Conservation (phyloP, 441 rosid genomes). For the Pelargonium citronellum region DNA sequence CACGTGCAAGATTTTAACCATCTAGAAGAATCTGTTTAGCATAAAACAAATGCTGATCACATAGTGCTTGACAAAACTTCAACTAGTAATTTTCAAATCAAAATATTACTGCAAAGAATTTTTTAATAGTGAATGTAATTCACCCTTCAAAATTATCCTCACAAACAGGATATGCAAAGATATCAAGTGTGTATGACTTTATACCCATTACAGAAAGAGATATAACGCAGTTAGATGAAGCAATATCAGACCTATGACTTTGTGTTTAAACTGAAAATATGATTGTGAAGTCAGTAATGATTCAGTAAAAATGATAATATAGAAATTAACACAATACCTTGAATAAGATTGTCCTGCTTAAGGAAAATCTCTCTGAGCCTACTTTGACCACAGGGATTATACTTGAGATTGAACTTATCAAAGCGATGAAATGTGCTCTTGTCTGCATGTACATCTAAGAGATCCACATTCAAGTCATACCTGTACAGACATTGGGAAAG, state of each 20-base stretch:
- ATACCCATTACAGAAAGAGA: neutral
- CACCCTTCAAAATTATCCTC: neutral
- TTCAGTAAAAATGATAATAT: conserved; percentile 8
- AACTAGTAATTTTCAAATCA: neutral
- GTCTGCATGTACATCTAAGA: conserved; percentile 98
- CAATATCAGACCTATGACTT: too few species aligned
- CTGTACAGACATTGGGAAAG: conserved; percentile 33
- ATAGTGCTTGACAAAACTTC: neutral
- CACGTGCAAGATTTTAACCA: neutral
- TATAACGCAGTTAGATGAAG: too few species aligned
- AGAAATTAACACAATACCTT: conserved; percentile 45
- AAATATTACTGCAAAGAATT: neutral
- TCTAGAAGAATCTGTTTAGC: neutral
- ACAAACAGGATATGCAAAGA: neutral
- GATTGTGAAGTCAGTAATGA: neutral
- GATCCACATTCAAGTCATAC: conserved; percentile 93
- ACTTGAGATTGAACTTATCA: conserved; percentile 97
- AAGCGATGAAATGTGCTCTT: conserved; percentile 99
- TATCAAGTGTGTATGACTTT: neutral
- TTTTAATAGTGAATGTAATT: neutral
- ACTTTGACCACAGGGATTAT: conserved; percentile 99
- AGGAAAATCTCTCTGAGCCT: conserved; percentile 99
- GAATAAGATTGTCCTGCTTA: conserved; percentile 97
- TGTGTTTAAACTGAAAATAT: too few species aligned
- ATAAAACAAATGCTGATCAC: neutral